phyloP scores from a whole-genome alignment of 306 rosid species.

The Vigna radiata region DNA sequence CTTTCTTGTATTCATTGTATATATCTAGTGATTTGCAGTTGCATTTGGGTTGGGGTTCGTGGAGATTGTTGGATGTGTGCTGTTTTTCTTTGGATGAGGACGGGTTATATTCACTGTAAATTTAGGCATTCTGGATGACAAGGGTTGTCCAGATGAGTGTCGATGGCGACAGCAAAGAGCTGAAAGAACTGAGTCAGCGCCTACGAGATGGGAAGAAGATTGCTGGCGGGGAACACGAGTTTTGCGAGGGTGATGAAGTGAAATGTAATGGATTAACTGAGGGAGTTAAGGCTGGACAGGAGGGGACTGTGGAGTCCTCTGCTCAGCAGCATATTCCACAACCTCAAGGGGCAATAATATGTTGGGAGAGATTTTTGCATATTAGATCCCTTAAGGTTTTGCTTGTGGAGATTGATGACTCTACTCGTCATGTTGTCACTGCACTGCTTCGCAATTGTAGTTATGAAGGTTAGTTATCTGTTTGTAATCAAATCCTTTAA shows the following conservation, averaged over 20 bases:
- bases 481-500: conserved; percentile 20
- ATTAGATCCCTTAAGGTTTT: conserved; percentile 83
- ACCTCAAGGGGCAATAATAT: conserved; percentile 75
- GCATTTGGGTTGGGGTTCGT: conserved; percentile 46
- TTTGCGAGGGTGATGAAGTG: conserved; percentile 52
- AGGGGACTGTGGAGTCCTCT: conserved; percentile 50
- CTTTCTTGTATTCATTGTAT: conserved; percentile 26
- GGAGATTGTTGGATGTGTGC: conserved; percentile 44
- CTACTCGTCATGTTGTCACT: conserved; percentile 84
- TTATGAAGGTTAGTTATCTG: conserved; percentile 73
- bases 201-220: conserved; percentile 52
- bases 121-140: conserved; percentile 56
- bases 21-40: conserved; percentile 45
- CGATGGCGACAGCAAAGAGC: conserved; percentile 55
- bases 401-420: conserved; percentile 88
- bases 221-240: conserved; percentile 44
- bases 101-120: conserved; percentile 46
- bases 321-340: conserved; percentile 56
- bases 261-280: conserved; percentile 54
- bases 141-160: conserved; percentile 66
- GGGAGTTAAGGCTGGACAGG: conserved; percentile 58
- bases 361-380: conserved; percentile 95
- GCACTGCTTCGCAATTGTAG: conserved; percentile 96
- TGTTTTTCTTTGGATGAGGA: conserved; percentile 52
- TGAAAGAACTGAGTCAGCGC: conserved; percentile 46